These are phyloP conservation scores for Aspergillus cristatus DNA, from an alignment of 495 filamentous ascomycete species.

Conservation along the genomic window DNA sequence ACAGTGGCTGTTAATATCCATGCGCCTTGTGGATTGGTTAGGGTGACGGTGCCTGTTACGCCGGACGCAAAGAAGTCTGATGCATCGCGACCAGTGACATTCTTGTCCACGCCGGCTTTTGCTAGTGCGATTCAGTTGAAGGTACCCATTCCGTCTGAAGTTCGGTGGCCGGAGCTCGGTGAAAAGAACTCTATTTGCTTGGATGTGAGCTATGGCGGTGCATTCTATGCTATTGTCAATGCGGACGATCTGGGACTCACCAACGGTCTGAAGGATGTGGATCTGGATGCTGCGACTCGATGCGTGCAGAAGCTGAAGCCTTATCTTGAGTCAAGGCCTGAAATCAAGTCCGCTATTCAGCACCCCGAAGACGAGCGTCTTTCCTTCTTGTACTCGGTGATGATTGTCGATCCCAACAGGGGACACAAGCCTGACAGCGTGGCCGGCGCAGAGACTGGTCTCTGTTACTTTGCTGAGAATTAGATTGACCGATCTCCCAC, in stretches of 20 bases:
- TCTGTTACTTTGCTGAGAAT: constrained; percentile 16
- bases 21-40: constrained; percentile 13
- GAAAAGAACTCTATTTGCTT: constrained; percentile 5
- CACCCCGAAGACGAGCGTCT: constrained; percentile 12
- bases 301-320: constrained; percentile 11
- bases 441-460: constrained; percentile 11
- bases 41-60: constrained; percentile 10
- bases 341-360: constrained; percentile 7
- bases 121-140: constrained; percentile 6
- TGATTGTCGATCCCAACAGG: constrained; percentile 11
- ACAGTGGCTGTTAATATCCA: constrained; percentile 11
- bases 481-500: constrained; percentile 21
- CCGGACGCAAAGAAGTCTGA: constrained; percentile 11
- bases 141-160: constrained; percentile 11
- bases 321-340: constrained; percentile 8
- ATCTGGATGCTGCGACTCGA: constrained; percentile 6
- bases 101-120: constrained; percentile 19
- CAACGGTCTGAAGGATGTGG: constrained; percentile 6
- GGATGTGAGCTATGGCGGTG: constrained; percentile 18
- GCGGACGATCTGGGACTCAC: constrained; percentile 14
- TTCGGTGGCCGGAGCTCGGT: constrained; percentile 15
- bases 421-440: constrained; percentile 6
- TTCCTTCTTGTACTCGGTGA: constrained; percentile 18
- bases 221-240: constrained; percentile 17
- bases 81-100: constrained; percentile 11